Conservation (phyloP, 805 yeast species). For the Cyberlindnera samutprakarnensis region DNA sequence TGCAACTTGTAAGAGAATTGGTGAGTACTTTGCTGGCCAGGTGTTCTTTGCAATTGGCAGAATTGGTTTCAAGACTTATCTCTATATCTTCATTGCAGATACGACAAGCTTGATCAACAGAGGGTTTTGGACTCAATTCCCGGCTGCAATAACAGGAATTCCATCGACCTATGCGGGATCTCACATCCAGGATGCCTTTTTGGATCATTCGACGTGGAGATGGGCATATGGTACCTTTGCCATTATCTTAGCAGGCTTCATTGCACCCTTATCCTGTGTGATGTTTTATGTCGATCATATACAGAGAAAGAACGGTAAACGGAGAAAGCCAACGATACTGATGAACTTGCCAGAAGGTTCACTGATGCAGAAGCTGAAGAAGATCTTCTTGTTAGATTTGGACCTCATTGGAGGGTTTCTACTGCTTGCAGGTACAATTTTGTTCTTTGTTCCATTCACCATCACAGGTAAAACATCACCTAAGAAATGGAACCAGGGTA, state of each 20-base stretch:
- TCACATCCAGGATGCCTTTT: conserved; percentile 22
- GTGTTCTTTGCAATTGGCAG: conserved; percentile 31
- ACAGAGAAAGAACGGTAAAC: conserved; percentile 9
- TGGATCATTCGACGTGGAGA: conserved; percentile 35
- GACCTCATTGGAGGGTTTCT: conserved; percentile 21
- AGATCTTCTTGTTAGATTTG: conserved; percentile 14
- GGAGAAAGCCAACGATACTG: conserved; percentile 8
- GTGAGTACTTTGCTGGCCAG: conserved; percentile 27
- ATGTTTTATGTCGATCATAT: conserved; percentile 21
- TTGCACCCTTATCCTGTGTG: conserved; percentile 15
- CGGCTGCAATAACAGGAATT: conserved; percentile 25
- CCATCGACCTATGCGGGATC: conserved; percentile 24
- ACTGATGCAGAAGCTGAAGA: conserved; percentile 7
- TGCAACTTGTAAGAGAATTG: conserved; percentile 27
- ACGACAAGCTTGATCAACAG: conserved; percentile 32
- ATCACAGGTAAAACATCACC: conserved; percentile 20
- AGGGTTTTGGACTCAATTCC: conserved; percentile 30
- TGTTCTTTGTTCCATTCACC: conserved; percentile 24
- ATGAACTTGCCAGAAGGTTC: conserved; percentile 14
- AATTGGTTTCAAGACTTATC: conserved; percentile 29
- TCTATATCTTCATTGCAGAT: conserved; percentile 31
- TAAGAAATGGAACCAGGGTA: conserved; percentile 19
- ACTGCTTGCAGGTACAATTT: conserved; percentile 16
- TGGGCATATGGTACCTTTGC: conserved; percentile 43
- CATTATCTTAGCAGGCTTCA: conserved; percentile 25